These are phyloP conservation scores for Ogataea paraovalis DNA, from an alignment of 805 yeast genomes.

Conservation along the genomic window DNA sequence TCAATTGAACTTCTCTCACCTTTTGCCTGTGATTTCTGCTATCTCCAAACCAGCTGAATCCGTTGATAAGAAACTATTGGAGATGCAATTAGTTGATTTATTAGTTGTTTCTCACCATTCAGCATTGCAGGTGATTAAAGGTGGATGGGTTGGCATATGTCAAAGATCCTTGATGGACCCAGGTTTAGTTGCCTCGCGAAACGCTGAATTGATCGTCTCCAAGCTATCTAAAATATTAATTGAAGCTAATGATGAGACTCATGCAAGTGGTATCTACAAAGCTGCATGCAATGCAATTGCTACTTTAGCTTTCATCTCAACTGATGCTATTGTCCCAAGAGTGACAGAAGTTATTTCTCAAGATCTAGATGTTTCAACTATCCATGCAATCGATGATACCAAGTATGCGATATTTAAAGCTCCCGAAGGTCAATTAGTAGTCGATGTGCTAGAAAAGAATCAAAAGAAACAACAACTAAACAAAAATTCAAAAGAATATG, in stretches of 20 bases:
- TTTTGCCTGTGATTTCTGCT: slow-evolving; percentile 34
- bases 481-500: slow-evolving; percentile 81
- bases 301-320: slow-evolving; percentile 54
- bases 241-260: slow-evolving; percentile 16
- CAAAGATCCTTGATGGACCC: slow-evolving; percentile 63
- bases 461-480: slow-evolving; percentile 45
- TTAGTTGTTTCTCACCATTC: slow-evolving; percentile 44
- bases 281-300: slow-evolving; percentile 50
- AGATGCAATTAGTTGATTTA: slow-evolving; percentile 34
- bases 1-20: slow-evolving; percentile 25
- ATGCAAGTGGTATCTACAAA: slow-evolving; percentile 43
- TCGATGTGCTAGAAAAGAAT: slow-evolving; percentile 50
- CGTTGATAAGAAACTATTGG: slow-evolving; percentile 23
- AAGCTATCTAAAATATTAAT: slow-evolving; percentile 14
- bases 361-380: slow-evolving; percentile 37
- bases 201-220: slow-evolving; percentile 26
- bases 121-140: slow-evolving; percentile 31
- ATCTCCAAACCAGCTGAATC: slow-evolving; percentile 31
- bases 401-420: slow-evolving; percentile 65
- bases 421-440: slow-evolving; percentile 63
- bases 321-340: slow-evolving; percentile 50
- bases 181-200: slow-evolving; percentile 42
- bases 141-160: slow-evolving; percentile 78
- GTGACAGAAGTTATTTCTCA: slow-evolving; percentile 39
- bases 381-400: slow-evolving; percentile 41